Percentiles rank a stretch among this genome's conserved stretches.
These are phyloP conservation scores for Mycena leptocephala DNA, from an alignment of 768 basidiomycete species.

Conservation along the genomic window DNA sequence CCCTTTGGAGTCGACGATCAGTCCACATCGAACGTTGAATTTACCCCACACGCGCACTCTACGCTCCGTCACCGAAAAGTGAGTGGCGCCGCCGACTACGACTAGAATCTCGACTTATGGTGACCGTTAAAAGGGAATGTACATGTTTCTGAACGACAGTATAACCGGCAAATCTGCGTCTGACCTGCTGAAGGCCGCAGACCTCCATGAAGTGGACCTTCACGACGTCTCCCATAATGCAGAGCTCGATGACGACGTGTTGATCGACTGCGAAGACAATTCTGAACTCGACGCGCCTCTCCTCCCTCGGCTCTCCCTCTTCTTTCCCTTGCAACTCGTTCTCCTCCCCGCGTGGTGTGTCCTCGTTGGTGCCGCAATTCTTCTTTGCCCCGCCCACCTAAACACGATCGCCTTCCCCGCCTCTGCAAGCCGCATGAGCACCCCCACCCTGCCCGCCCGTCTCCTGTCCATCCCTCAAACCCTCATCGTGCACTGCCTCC, in stretches of 20 bases:
- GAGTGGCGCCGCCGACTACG: neutral
- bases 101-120: neutral
- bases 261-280: neutral
- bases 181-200: neutral
- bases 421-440: neutral
- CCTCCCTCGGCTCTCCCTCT: slow-evolving; percentile 6
- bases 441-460: neutral
- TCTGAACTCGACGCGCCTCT: neutral
- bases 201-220: neutral
- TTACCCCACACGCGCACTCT: slow-evolving; percentile 22
- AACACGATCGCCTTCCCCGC: slow-evolving; percentile 29
- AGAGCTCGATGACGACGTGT: neutral
- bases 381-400: slow-evolving; percentile 18
- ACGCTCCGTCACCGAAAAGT: slow-evolving; percentile 33
- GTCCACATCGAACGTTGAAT: neutral
- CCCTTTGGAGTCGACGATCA: neutral
- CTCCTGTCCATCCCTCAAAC: neutral
- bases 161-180: slow-evolving; percentile 7
- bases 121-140: neutral
- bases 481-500: slow-evolving; percentile 15
- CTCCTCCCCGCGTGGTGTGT: slow-evolving; percentile 25
- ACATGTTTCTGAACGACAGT: slow-evolving; percentile 17
- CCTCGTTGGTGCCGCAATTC: slow-evolving; percentile 29
- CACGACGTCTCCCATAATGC: neutral
- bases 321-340: slow-evolving; percentile 28